Base-by-base conservation (phyloP, 2,329 filamentous ascomycete species). In the Verticillium longisporum region DNA sequence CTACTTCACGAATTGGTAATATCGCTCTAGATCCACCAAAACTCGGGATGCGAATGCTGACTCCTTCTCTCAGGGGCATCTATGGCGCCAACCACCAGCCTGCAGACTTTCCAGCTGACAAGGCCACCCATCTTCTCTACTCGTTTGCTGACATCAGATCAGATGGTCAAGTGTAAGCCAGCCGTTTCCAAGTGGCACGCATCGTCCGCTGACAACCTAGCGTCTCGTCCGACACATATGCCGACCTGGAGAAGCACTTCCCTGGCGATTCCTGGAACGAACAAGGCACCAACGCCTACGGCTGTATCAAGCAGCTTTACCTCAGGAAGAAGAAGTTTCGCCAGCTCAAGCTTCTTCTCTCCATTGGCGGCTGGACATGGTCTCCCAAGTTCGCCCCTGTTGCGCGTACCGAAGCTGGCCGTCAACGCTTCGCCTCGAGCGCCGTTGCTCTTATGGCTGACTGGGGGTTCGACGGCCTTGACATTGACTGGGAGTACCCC, bases 291-390 rank as follows among this genome's bases (percentile, higher is more conserved):
- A 92, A 94, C 69, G 84, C 87, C 58, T 92, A 92, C 68, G 92
- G 92, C 50, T 89, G 86, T 69, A 73, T 92, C 64, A 92, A 92
- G 75, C 90, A 94, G 70, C 77, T 96, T 1, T 91, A 83, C 71
- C 74, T 91, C 1, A 80, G 90, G 59, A 96, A 96, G 79, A 88
- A 92, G 75, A 76, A 81, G 66, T 85, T 96, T 71, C 85, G 91
- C 21, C 85, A 90, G 59, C 74, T 96, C 61, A 96, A 96, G 74
- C 81, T 89, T 2, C 76, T 95, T n/a, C 81, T 95, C 9, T 91
- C 88, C 38, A 89, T 96, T 62, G 92, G 92, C 50, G 92, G 92
- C 15, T 95, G 88, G 86, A 90, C 86, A 0, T 91, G 89, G 71
- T 90, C 88, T 3, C 74, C 82, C 59, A 88, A 90, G 67, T 91